Conservation (phyloP, 1,284 basidiomycete species). For the Boletus albobrunnescens region DNA sequence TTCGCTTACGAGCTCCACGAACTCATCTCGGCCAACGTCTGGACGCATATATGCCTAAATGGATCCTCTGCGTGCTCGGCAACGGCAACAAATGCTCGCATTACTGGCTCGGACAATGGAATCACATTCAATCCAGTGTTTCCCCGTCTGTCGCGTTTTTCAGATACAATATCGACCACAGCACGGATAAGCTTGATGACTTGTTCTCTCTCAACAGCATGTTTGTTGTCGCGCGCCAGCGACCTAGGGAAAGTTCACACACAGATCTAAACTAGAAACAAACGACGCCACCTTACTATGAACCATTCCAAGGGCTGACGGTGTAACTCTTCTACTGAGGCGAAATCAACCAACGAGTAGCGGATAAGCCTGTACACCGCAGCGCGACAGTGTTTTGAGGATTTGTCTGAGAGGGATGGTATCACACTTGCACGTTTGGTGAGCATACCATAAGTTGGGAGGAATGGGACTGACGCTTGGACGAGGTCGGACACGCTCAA, state of each 20-base stretch:
- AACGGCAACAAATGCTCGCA: conserved; percentile 87
- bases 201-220: conserved; percentile 87
- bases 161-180: conserved; percentile 71
- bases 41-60: conserved; percentile 78
- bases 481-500: conserved; percentile 69
- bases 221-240: conserved; percentile 80
- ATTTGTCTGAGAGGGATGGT: conserved; percentile 73
- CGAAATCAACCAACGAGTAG: conserved; percentile 70
- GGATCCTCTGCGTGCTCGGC: conserved; percentile 92
- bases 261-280: neutral
- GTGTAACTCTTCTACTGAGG: conserved; percentile 57
- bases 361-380: conserved; percentile 85
- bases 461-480: conserved; percentile 52
- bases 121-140: conserved; percentile 45
- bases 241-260: conserved; percentile 49
- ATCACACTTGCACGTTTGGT: conserved; percentile 49
- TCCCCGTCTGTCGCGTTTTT: conserved; percentile 43
- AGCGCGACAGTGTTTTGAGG: conserved; percentile 74
- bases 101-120: conserved; percentile 71
- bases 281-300: conserved; percentile 63
- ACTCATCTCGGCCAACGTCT: conserved; percentile 92
- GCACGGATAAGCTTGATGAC: conserved; percentile 90
- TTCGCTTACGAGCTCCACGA: conserved; percentile 26
- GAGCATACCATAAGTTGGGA: conserved; percentile 4
- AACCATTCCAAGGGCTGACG: conserved; percentile 81